phyloP scores from a whole-genome alignment of 2,329 filamentous ascomycete species.

The Pseudogymnoascus sp. region DNA sequence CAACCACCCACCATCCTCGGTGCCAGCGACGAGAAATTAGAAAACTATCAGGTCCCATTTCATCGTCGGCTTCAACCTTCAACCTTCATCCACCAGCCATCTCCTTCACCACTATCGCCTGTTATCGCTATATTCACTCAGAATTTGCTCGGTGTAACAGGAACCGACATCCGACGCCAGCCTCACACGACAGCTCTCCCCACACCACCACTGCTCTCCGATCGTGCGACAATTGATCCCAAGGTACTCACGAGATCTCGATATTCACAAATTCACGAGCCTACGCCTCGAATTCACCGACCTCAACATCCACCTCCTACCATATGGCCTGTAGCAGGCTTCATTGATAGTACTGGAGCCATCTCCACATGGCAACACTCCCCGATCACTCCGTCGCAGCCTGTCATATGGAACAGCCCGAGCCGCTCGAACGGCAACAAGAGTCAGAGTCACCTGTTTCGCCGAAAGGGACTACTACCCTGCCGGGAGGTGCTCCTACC shows the following conservation, averaged over 20 bases:
- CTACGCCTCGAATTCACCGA: background rate
- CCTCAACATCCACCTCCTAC: background rate
- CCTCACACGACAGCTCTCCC: background rate
- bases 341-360: background rate
- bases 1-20: background rate
- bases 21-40: constrained; percentile 1
- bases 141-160: constrained; percentile 2
- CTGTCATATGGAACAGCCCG: background rate
- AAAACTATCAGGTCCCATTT: background rate
- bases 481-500: background rate
- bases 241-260: background rate
- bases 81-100: background rate
- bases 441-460: background rate
- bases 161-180: background rate
- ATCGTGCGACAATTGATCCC: background rate
- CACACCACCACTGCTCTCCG: background rate
- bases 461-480: background rate
- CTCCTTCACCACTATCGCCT: background rate
- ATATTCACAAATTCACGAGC: background rate
- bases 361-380: background rate
- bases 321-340: background rate
- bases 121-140: background rate
- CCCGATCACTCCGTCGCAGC: background rate
- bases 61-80: background rate
- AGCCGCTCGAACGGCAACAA: background rate